These are phyloP conservation scores for Cardamine resedifolia DNA, from an alignment of 345 rosid genomes.

Conservation along the genomic window DNA sequence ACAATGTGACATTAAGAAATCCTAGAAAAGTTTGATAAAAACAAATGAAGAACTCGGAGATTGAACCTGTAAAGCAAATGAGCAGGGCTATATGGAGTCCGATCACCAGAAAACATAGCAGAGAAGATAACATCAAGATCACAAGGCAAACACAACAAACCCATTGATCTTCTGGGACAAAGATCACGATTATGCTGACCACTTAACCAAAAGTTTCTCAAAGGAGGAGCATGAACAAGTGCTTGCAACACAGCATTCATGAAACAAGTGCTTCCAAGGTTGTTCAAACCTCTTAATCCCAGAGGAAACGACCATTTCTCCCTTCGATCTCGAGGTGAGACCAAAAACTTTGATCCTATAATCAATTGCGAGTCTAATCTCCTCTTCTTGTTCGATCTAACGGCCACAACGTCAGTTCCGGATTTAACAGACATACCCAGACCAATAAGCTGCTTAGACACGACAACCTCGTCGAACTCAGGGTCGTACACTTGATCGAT, in stretches of 20 bases:
- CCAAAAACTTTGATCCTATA: slow-evolving; percentile 45
- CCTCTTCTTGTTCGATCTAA: slow-evolving; percentile 65
- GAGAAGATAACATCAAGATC: slow-evolving; percentile 66
- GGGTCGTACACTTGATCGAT: slow-evolving; percentile 85
- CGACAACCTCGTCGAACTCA: slow-evolving; percentile 71
- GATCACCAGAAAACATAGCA: slow-evolving; percentile 76
- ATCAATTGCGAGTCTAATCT: slow-evolving; percentile 55
- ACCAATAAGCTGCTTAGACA: slow-evolving; percentile 48
- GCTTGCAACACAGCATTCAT: slow-evolving; percentile 95
- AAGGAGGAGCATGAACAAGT: slow-evolving; percentile 80
- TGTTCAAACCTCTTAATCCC: slow-evolving; percentile 86
- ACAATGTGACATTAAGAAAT: slow-evolving; percentile 7
- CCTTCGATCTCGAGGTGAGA: slow-evolving; percentile 51
- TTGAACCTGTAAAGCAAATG: slow-evolving; percentile 82
- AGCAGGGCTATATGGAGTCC: slow-evolving; percentile 80
- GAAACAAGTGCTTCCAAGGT: slow-evolving; percentile 85
- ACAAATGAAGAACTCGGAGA: slow-evolving; percentile 8
- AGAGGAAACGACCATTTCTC: slow-evolving; percentile 66
- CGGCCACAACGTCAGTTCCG: slow-evolving; percentile 39
- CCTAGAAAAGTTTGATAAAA: background rate
- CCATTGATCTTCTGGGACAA: slow-evolving; percentile 46
- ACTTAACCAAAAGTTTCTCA: slow-evolving; percentile 72
- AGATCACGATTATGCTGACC: slow-evolving; percentile 66
- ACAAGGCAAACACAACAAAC: slow-evolving; percentile 69
- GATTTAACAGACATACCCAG: slow-evolving; percentile 41